These are phyloP conservation scores for Aspergillus baeticus DNA, from an alignment of 495 filamentous ascomycete species.

Conservation along the genomic window DNA sequence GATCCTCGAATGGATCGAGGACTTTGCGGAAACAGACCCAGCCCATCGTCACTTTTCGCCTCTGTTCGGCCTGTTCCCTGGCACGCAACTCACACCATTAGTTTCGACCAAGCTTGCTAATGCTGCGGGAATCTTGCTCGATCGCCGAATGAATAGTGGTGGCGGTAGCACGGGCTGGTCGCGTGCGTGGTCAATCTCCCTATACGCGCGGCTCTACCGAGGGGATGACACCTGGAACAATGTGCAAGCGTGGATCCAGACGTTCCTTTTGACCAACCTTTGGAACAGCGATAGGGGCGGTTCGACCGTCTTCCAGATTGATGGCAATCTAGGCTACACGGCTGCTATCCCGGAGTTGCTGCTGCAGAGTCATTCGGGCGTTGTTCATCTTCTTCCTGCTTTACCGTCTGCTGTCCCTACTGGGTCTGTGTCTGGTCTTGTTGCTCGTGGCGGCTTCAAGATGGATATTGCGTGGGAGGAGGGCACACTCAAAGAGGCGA, in stretches of 20 bases:
- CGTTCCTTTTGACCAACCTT: constrained; percentile 13
- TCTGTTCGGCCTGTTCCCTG: too few species aligned
- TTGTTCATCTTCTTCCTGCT: constrained; percentile 27
- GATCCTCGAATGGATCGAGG: constrained; percentile 41
- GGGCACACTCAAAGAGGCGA: constrained; percentile 18
- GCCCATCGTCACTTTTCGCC: too few species aligned
- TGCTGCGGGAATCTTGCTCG: constrained; percentile 15
- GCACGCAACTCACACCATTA: too few species aligned
- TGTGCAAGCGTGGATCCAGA: constrained; percentile 11
- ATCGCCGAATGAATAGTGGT: constrained; percentile 25
- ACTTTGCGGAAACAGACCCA: constrained; percentile 25
- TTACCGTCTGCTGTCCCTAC: constrained; percentile 18
- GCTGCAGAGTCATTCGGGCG: neutral
- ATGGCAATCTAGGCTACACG: constrained; percentile 31
- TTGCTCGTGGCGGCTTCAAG: neutral
- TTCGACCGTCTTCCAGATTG: constrained; percentile 28
- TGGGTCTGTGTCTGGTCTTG: constrained; percentile 23
- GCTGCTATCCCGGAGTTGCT: constrained; percentile 30
- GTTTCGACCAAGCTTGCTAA: too few species aligned
- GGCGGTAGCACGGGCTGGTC: constrained; percentile 38
- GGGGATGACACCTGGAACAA: constrained; percentile 25
- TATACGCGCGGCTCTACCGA: constrained; percentile 35
- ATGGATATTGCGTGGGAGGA: constrained; percentile 26
- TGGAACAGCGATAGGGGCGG: constrained; percentile 16
- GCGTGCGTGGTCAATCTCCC: constrained; percentile 34